Evolutionary conservation across 176 grass and related monocot genomes (phyloP).

Genomic region (Juncus inflexus): DNA sequence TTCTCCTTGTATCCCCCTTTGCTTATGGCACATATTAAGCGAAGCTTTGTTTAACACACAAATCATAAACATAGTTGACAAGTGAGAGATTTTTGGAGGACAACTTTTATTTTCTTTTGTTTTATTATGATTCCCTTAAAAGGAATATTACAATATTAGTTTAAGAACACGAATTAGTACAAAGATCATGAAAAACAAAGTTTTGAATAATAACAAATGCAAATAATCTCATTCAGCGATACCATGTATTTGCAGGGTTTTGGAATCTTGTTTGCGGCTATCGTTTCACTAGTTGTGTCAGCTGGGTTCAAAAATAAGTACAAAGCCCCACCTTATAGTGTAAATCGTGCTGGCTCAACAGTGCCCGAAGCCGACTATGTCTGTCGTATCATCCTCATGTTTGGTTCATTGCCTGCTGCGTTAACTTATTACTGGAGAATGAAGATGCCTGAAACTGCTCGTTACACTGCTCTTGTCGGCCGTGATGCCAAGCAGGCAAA

Average conservation of each 20-base stretch:
- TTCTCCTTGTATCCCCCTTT: too few species aligned
- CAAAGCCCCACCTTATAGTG: conserved; percentile 12
- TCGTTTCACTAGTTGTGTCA: conserved; percentile 23
- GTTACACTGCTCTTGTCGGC: conserved; percentile 36
- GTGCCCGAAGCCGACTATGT: conserved; percentile 23
- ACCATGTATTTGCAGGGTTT: conserved; percentile 23
- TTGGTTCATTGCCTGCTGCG: conserved; percentile 28
- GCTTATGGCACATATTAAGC: too few species aligned
- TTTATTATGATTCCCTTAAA: too few species aligned
- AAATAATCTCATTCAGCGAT: too few species aligned
- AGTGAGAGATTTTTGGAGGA: too few species aligned
- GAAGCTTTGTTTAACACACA: too few species aligned
- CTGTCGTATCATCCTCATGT: conserved; percentile 29
- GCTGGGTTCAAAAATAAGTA: conserved; percentile 22
- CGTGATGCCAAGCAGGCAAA: conserved; percentile 28
- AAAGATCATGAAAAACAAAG: too few species aligned
- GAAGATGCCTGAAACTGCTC: conserved; percentile 40
- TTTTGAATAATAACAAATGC: too few species aligned
- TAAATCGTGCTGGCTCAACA: conserved; percentile 17
- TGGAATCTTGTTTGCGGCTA: conserved; percentile 16
- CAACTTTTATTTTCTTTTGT: too few species aligned
- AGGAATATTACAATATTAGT: too few species aligned
- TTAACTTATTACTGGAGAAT: conserved; percentile 36
- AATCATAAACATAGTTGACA: too few species aligned
- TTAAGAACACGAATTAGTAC: too few species aligned